A percentile compares a stretch with the other conserved stretches of the same genome.
These are phyloP conservation scores for Delonix regia DNA, from an alignment of 306 rosid species.

Conservation along the genomic window DNA sequence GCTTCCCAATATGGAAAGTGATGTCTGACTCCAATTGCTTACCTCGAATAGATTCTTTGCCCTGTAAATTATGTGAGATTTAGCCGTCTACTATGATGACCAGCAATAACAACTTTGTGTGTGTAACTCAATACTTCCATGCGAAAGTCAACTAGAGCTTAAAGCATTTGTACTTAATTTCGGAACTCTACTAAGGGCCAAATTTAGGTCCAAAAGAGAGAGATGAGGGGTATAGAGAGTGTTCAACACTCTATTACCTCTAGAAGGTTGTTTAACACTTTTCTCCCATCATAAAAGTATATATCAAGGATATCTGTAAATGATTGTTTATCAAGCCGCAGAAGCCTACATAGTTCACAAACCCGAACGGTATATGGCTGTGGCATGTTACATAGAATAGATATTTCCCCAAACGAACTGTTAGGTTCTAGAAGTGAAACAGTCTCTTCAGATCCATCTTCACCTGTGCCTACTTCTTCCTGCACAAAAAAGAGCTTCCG, in stretches of 20 bases:
- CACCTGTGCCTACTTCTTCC: slow-evolving; percentile 78
- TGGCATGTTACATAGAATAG: slow-evolving; percentile 95
- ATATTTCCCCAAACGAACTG: slow-evolving; percentile 84
- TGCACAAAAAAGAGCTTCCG: slow-evolving; percentile 39
- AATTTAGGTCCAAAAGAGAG: neutral
- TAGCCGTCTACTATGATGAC: slow-evolving; percentile 1
- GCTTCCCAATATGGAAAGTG: slow-evolving; percentile 86
- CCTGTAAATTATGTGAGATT: slow-evolving; percentile 51
- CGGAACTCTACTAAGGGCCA: neutral
- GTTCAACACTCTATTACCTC: slow-evolving; percentile 57
- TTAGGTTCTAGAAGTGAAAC: slow-evolving; percentile 55
- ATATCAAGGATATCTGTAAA: slow-evolving; percentile 85
- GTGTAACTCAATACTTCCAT: slow-evolving; percentile 24
- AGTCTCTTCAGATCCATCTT: slow-evolving; percentile 81
- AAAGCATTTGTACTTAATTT: slow-evolving; percentile 4
- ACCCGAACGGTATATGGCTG: slow-evolving; percentile 92
- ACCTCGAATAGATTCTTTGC: slow-evolving; percentile 62
- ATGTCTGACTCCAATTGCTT: slow-evolving; percentile 92
- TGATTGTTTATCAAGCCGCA: slow-evolving; percentile 91
- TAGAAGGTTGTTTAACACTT: slow-evolving; percentile 87
- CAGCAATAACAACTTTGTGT: neutral
- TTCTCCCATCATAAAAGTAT: slow-evolving; percentile 86
- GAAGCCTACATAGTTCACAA: slow-evolving; percentile 81
- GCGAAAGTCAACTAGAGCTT: slow-evolving; percentile 21
- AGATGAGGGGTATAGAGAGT: neutral